A percentile compares a stretch with the other conserved stretches of the same genome.
Conservation (phyloP, 768 basidiomycete genomes). For the Amanita exitialis region DNA sequence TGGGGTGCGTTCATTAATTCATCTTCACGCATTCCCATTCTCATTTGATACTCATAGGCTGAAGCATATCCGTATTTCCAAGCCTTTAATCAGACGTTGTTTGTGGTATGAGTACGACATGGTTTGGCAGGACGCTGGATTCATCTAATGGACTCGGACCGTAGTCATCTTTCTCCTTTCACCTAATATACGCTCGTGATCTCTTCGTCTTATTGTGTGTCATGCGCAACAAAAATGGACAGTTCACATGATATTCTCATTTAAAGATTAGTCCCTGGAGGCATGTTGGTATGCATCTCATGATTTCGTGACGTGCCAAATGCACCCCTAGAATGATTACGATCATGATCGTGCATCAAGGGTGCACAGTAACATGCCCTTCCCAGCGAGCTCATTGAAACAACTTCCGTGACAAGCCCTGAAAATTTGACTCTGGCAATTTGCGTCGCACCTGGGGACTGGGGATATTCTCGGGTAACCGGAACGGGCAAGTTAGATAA, state of each 20-base stretch:
- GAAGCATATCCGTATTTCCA: constrained; percentile 18
- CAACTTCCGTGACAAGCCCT: neutral
- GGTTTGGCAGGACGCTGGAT: neutral
- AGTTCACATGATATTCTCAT: neutral
- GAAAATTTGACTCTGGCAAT: neutral
- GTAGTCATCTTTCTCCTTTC: neutral
- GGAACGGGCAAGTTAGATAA: neutral
- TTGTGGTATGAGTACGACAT: constrained; percentile 11
- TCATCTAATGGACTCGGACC: neutral
- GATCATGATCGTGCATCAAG: neutral
- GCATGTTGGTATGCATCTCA: neutral
- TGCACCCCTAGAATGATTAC: neutral
- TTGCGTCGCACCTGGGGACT: no score
- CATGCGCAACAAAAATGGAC: neutral
- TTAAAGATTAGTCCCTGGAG: neutral
- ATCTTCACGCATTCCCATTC: neutral
- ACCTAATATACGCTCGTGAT: neutral
- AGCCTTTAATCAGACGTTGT: constrained; percentile 21
- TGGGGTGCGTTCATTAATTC: constrained; percentile 22
- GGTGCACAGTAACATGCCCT: neutral
- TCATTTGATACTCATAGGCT: constrained; percentile 18
- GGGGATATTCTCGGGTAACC: no score
- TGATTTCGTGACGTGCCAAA: neutral
- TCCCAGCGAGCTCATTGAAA: neutral
- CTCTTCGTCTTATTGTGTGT: neutral